Conservation (phyloP, 257 asterid species). For the Echium plantagineum region DNA sequence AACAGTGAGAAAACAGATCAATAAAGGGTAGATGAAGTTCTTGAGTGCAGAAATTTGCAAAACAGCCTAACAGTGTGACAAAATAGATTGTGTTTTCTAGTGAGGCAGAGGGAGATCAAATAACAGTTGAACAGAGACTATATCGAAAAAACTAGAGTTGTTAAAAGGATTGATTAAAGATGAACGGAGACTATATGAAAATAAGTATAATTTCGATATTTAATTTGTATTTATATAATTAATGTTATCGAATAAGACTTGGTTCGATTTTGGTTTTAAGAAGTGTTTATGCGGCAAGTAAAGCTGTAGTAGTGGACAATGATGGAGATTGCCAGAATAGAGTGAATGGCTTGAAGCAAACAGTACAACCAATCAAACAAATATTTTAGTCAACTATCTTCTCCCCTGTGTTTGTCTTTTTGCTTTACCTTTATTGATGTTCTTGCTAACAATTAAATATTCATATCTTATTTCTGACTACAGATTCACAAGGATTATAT, state of each 20-base stretch:
- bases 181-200: too few relatives aligned
- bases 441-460: background rate
- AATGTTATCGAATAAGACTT: too few relatives aligned
- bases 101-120: background rate
- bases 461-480: background rate
- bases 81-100: constrained; percentile 14
- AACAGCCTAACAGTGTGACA: constrained; percentile 12
- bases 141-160: too few relatives aligned
- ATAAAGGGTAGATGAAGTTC: background rate
- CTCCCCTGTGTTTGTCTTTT: constrained; percentile 18
- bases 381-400: constrained; percentile 18
- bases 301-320: constrained; percentile 27
- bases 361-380: constrained; percentile 40
- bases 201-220: too few relatives aligned
- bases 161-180: too few relatives aligned
- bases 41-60: background rate
- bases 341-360: constrained; percentile 43
- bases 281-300: too few relatives aligned
- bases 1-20: constrained; percentile 6
- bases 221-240: too few relatives aligned
- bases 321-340: constrained; percentile 33
- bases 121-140: too few relatives aligned
- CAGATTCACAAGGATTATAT: background rate
- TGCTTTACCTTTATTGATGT: background rate
- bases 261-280: too few relatives aligned